phyloP scores from a whole-genome alignment of 1,284 basidiomycete species.

The Paramarasmius palmivorus region DNA sequence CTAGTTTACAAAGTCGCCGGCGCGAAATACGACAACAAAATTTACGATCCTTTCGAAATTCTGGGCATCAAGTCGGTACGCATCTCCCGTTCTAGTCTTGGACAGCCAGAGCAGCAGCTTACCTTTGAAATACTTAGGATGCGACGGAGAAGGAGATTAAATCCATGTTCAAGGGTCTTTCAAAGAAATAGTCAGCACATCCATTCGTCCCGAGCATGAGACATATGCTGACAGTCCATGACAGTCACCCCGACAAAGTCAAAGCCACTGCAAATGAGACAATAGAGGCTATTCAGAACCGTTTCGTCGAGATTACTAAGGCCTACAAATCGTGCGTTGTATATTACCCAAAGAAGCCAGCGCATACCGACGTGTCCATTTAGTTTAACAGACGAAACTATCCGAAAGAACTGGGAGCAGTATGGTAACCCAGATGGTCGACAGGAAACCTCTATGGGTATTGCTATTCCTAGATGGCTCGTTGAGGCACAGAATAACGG shows the following conservation, averaged over 20 bases:
- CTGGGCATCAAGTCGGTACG: slow-evolving; percentile 77
- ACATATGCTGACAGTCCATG: slow-evolving; percentile 9
- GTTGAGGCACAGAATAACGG: slow-evolving; percentile 91
- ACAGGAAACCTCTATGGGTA: slow-evolving; percentile 93
- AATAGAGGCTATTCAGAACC: slow-evolving; percentile 83
- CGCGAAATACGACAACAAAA: slow-evolving; percentile 60
- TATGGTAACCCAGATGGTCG: slow-evolving; percentile 98
- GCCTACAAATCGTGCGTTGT: slow-evolving; percentile 89
- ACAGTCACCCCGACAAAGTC: slow-evolving; percentile 96
- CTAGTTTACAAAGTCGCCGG: slow-evolving; percentile 70
- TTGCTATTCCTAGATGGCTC: slow-evolving; percentile 95
- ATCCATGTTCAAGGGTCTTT: slow-evolving; percentile 95
- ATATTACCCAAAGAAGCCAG: slow-evolving; percentile 2
- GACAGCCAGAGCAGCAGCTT: no score
- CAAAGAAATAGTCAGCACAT: slow-evolving; percentile 75
- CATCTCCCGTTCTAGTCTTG: no score
- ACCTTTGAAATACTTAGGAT: no score
- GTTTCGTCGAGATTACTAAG: slow-evolving; percentile 95
- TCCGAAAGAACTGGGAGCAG: slow-evolving; percentile 87
- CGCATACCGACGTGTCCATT: neutral
- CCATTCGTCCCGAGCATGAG: neutral
- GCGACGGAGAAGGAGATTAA: slow-evolving; percentile 91
- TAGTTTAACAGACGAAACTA: slow-evolving; percentile 91
- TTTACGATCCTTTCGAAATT: slow-evolving; percentile 96
- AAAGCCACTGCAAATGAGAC: slow-evolving; percentile 84